A percentile compares a stretch with the other conserved stretches of the same genome.
These are phyloP conservation scores for Eimeria praecox DNA, from an alignment of 169 alveolate species.

Conservation along the genomic window DNA sequence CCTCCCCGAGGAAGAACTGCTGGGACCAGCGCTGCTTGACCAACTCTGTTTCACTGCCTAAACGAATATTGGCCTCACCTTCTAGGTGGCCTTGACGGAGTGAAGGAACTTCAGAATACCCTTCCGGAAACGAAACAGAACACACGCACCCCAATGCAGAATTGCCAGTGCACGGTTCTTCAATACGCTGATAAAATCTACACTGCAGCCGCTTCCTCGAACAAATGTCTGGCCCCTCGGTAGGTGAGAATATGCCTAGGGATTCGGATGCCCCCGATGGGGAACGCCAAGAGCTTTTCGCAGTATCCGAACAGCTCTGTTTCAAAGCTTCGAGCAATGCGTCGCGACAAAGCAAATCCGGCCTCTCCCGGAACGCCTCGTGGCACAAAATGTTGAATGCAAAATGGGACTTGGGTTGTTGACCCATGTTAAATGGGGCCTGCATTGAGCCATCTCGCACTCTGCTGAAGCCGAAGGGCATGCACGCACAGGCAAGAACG, in stretches of 20 bases:
- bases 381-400: constrained; percentile 49
- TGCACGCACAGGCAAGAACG: constrained; percentile 43
- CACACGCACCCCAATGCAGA: constrained; percentile 13
- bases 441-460: constrained; percentile 18
- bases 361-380: constrained; percentile 67
- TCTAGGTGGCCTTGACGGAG: constrained; percentile 66
- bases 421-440: constrained; percentile 30
- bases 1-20: neutral
- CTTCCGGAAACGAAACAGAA: neutral
- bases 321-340: neutral
- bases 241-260: neutral
- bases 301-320: neutral
- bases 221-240: neutral
- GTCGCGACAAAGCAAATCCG: constrained; percentile 26
- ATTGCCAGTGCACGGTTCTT: neutral
- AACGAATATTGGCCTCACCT: neutral
- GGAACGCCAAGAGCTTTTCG: neutral
- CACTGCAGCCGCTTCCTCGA: neutral
- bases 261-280: neutral
- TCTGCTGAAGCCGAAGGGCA: constrained; percentile 63
- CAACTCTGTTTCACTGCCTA: constrained; percentile 3
- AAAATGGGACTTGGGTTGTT: constrained; percentile 28
- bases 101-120: constrained; percentile 51
- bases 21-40: constrained; percentile 69
- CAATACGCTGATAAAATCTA: neutral